Base-by-base conservation (phyloP, 192 early-diverging fungal genomes). In the Entomortierella beljakovae region DNA sequence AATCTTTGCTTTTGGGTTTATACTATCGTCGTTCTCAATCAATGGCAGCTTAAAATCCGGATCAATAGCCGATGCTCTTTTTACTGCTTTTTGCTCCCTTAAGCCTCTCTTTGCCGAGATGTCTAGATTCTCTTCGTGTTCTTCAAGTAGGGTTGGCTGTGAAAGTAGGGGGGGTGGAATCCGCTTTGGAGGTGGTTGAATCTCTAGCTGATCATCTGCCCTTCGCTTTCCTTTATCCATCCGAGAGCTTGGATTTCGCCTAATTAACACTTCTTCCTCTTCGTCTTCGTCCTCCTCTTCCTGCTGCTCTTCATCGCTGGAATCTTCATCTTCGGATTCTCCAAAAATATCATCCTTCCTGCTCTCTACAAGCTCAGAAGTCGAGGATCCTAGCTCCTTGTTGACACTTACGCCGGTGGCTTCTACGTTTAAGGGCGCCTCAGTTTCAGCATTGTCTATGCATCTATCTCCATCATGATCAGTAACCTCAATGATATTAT, bases 21-120 rank as follows among this genome's bases (percentile, higher is more conserved):
- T 18, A 51, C 49, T 51, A 6, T 51, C 23, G 18, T 51, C n/a
- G 49, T 51, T 51, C n/a, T 51, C 20, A 51, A 40, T 40, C 13
- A 13, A 40, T 40, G 49, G 49, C 18, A n/a, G 23, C 49, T 51
- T 25, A n/a, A 51, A 51, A 22, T 51, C 49, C 49, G 49, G 49
- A 51, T 51, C 49, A 51, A 10, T 51, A 6, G 49, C 49, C 49
- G 18, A 51, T 22, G 49, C 49, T 51, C 49, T 51, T 51, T 7
- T 51, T 22, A 51, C 49, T 51, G 49, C 49, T 51, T n/a, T n/a
- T 51, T 18, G 49, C 49, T 51, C 49, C n/a, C 49, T 51, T 51
- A 51, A 51, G 23, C 49, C 49, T 18, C 7, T 51, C 49, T 51
- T 51, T 18, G 23, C 49, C 23, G 49, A 51, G 18, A 51, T 51